Conservation (phyloP, 2,329 filamentous ascomycete genomes). For the Xylariales sp. region DNA sequence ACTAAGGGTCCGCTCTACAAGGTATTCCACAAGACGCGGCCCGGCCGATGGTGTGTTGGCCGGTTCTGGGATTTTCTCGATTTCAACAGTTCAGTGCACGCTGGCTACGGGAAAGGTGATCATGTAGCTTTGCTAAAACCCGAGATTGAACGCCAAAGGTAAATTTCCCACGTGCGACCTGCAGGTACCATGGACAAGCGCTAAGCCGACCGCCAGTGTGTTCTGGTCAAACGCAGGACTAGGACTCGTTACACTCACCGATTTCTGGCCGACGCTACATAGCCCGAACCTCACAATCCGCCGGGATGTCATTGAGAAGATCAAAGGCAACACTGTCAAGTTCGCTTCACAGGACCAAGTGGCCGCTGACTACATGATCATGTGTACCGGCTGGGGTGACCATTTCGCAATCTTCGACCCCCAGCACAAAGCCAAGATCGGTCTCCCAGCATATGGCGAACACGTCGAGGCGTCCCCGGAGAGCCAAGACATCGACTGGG, state of each 20-base stretch:
- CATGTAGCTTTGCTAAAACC: constrained; percentile 41
- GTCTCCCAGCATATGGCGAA: constrained; percentile 40
- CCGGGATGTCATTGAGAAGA: constrained; percentile 34
- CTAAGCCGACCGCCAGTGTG: constrained; percentile 35
- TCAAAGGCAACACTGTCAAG: constrained; percentile 37
- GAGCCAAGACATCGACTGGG: constrained; percentile 40
- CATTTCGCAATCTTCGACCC: constrained; percentile 45
- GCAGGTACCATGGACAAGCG: neutral
- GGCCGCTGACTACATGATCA: constrained; percentile 43
- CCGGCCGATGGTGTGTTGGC: constrained; percentile 39
- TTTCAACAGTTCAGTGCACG: constrained; percentile 37
- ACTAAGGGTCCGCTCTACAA: constrained; percentile 37
- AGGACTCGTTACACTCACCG: constrained; percentile 40
- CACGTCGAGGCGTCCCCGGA: constrained; percentile 10
- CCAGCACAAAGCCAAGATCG: constrained; percentile 40
- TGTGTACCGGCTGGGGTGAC: constrained; percentile 49
- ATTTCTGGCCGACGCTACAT: constrained; percentile 45
- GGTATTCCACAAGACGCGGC: constrained; percentile 36
- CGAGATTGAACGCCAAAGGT: constrained; percentile 45
- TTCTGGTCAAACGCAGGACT: constrained; percentile 45
- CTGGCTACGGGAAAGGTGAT: constrained; percentile 41
- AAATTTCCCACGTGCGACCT: neutral
- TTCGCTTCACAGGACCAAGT: constrained; percentile 36
- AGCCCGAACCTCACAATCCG: constrained; percentile 38
- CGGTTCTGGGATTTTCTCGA: constrained; percentile 44